Conservation (phyloP, 2,329 filamentous ascomycete species). For the Bipolaris bicolor region DNA sequence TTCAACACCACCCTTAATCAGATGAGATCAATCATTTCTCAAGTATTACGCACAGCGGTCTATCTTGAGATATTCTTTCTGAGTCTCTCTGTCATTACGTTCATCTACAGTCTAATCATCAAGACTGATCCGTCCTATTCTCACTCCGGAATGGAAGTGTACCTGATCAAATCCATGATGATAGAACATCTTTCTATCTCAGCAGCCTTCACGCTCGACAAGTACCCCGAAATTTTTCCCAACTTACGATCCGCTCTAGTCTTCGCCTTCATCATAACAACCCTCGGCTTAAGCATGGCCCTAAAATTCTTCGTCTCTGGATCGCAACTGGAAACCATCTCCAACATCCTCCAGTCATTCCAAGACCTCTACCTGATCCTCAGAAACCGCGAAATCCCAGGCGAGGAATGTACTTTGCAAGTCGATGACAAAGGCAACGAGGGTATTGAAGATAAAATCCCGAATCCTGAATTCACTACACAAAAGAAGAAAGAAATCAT, state of each 20-base stretch:
- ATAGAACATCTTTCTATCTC: neutral
- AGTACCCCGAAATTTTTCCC: neutral
- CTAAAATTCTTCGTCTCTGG: neutral
- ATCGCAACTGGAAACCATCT: neutral
- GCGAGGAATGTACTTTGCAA: neutral
- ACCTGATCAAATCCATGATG: neutral
- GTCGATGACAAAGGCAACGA: neutral
- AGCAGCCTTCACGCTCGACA: neutral
- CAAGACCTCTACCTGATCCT: slow-evolving; percentile 7
- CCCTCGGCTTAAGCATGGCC: slow-evolving; percentile 4
- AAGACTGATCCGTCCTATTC: neutral
- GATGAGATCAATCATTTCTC: neutral
- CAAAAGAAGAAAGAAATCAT: neutral
- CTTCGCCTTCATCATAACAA: neutral
- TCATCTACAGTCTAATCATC: neutral
- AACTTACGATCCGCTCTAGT: neutral
- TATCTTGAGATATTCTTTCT: neutral
- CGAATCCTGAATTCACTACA: neutral
- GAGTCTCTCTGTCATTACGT: neutral
- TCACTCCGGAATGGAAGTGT: neutral
- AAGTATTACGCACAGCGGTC: neutral
- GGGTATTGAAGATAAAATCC: neutral
- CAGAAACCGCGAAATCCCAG: neutral
- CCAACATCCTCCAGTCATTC: neutral
- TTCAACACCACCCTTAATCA: neutral